phyloP scores from a whole-genome alignment of 2,329 filamentous ascomycete genomes.

The Pyricularia grisea region DNA sequence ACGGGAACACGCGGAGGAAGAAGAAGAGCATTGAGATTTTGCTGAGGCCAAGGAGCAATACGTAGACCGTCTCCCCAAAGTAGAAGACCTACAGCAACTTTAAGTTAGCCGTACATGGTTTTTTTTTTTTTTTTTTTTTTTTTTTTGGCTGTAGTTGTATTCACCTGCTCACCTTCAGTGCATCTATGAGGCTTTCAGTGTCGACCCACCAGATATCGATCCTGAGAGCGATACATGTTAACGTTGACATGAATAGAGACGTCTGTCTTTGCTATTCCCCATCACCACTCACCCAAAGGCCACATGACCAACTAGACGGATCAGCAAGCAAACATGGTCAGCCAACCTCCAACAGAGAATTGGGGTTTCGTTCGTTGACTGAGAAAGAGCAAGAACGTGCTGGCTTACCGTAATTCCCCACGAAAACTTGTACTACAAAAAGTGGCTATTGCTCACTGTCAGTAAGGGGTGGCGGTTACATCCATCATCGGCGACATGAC shows the following conservation, averaged over 20 bases:
- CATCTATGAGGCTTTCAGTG: slow-evolving; percentile 15
- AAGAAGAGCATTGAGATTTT: slow-evolving; percentile 23
- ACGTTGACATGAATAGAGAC: slow-evolving; percentile 9
- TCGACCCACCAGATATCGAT: slow-evolving; percentile 27
- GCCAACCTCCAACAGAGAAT: neutral
- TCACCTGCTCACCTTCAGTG: slow-evolving; percentile 16
- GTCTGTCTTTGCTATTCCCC: too few species aligned
- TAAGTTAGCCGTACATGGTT: neutral
- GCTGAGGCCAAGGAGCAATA: slow-evolving; percentile 17
- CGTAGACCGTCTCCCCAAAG: slow-evolving; percentile 22
- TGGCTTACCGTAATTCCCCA: slow-evolving; percentile 21
- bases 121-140: neutral
- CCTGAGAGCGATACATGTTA: slow-evolving; percentile 20
- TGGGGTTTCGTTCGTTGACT: too few species aligned
- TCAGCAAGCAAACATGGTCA: neutral
- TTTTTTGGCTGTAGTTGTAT: neutral
- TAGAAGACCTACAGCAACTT: slow-evolving; percentile 20
- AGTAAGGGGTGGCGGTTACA: neutral
- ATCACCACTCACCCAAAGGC: neutral
- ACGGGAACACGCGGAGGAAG: slow-evolving; percentile 22
- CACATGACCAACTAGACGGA: neutral
- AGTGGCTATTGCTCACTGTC: slow-evolving; percentile 12
- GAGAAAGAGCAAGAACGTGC: neutral
- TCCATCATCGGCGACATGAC: neutral
- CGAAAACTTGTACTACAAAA: slow-evolving; percentile 19